Conservation (phyloP, 2,329 filamentous ascomycete species). For the Orbilia blumenaviensis region DNA sequence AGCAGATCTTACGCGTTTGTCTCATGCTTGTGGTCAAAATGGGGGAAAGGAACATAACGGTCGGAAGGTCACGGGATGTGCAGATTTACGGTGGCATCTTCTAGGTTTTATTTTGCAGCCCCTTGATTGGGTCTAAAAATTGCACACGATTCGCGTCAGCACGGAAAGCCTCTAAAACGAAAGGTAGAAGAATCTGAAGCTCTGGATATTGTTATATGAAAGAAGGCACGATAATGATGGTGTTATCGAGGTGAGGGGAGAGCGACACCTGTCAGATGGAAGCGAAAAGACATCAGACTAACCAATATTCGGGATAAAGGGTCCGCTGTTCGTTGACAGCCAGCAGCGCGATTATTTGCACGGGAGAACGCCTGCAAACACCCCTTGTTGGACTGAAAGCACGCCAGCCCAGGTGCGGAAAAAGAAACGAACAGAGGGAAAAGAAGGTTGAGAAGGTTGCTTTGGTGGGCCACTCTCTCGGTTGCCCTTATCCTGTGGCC, state of each 20-base stretch:
- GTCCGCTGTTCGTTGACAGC: slow-evolving; percentile 27
- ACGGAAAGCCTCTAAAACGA: neutral
- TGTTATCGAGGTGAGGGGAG: slow-evolving; percentile 47
- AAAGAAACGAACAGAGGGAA: slow-evolving; percentile 45
- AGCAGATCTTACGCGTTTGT: slow-evolving; percentile 45
- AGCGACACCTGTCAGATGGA: slow-evolving; percentile 37
- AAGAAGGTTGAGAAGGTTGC: slow-evolving; percentile 34
- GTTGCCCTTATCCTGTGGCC: slow-evolving; percentile 59
- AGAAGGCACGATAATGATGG: slow-evolving; percentile 25
- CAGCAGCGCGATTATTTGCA: slow-evolving; percentile 55
- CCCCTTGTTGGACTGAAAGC: slow-evolving; percentile 51
- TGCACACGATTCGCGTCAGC: neutral
- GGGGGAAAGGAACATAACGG: slow-evolving; percentile 27
- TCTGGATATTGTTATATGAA: slow-evolving; percentile 1
- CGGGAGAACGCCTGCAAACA: slow-evolving; percentile 12
- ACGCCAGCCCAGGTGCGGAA: slow-evolving; percentile 39
- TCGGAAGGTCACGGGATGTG: slow-evolving; percentile 42
- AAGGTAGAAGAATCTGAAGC: neutral
- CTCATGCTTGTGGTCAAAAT: slow-evolving; percentile 18
- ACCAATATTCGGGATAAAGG: slow-evolving; percentile 49
- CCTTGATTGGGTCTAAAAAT: slow-evolving; percentile 13
- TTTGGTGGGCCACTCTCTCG: slow-evolving; percentile 56
- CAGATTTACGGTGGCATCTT: neutral
- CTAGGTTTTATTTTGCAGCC: neutral
- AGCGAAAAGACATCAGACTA: slow-evolving; percentile 29